Conservation (phyloP, 768 basidiomycete species). For the Phanerochaete carnosa region DNA sequence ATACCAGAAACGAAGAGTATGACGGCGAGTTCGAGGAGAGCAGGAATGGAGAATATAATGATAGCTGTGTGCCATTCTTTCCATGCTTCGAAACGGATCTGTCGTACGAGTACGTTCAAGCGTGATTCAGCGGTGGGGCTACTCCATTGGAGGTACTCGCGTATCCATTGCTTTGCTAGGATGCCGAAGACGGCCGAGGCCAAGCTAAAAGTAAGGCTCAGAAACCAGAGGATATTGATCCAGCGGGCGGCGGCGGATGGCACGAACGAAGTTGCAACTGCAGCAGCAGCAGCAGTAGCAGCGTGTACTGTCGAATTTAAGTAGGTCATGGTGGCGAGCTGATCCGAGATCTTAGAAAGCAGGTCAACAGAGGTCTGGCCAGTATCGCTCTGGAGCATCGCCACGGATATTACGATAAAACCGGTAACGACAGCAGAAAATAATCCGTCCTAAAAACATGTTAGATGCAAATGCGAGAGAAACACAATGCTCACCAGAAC, state of each 20-base stretch:
- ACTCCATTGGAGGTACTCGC: slow-evolving; percentile 1
- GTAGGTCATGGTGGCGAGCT: background rate
- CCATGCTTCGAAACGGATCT: background rate
- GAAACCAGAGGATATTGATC: slow-evolving; percentile 14
- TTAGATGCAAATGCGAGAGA: background rate
- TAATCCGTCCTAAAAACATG: background rate
- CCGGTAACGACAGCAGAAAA: slow-evolving; percentile 9
- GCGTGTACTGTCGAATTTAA: too few relatives aligned
- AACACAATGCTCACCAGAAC: background rate
- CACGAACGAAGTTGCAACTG: background rate
- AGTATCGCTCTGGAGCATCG: background rate
- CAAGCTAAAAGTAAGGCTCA: slow-evolving; percentile 5
- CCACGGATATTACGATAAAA: slow-evolving; percentile 3
- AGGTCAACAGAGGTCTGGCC: background rate
- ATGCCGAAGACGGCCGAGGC: slow-evolving; percentile 8
- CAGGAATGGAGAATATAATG: too few relatives aligned
- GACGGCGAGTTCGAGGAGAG: background rate
- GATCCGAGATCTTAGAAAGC: background rate
- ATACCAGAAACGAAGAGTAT: too few relatives aligned
- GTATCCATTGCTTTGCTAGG: slow-evolving; percentile 11
- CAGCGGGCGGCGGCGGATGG: background rate
- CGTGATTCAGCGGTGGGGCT: background rate
- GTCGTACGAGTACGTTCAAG: background rate
- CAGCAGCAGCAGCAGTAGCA: background rate
- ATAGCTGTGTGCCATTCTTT: background rate